phyloP scores from a whole-genome alignment of 768 basidiomycete genomes.

The Dentipellis fragilis region DNA sequence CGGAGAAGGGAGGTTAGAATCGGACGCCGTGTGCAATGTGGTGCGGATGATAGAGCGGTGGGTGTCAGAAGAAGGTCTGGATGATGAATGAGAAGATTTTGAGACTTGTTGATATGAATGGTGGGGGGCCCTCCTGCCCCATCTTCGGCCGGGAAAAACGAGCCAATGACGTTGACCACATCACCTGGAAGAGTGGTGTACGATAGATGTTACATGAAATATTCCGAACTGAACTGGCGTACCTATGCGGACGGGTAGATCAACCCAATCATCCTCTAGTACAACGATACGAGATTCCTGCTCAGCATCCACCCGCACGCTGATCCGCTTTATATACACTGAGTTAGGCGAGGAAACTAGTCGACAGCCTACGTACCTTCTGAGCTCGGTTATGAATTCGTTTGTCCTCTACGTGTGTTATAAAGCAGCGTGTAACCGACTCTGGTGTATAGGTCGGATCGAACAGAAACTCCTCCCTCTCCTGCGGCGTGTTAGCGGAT shows the following conservation, averaged over 20 bases:
- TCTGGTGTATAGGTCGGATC: slow-evolving; percentile 6
- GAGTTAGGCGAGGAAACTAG: no score
- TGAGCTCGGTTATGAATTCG: slow-evolving; percentile 2
- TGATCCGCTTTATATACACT: no score
- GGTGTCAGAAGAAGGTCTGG: slow-evolving; percentile 90
- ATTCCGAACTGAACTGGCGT: background rate
- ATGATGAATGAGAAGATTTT: slow-evolving; percentile 75
- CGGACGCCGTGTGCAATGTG: slow-evolving; percentile 79
- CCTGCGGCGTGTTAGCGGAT: no score
- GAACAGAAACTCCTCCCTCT: no score
- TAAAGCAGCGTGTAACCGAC: slow-evolving; percentile 6
- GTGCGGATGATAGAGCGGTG: slow-evolving; percentile 75
- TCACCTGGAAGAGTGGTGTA: slow-evolving; percentile 43
- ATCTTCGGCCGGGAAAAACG: slow-evolving; percentile 19
- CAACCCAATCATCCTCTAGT: slow-evolving; percentile 72
- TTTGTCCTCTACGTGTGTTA: background rate
- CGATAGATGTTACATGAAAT: background rate
- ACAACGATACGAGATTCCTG: slow-evolving; percentile 38
- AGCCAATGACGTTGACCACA: slow-evolving; percentile 66
- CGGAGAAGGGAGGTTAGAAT: slow-evolving; percentile 61
- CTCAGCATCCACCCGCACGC: slow-evolving; percentile 16
- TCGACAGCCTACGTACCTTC: slow-evolving; percentile 7
- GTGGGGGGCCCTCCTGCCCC: slow-evolving; percentile 13
- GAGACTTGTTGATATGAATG: slow-evolving; percentile 51
- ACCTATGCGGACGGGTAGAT: slow-evolving; percentile 55